These are phyloP conservation scores for Capsicum pubescens DNA, from an alignment of 257 asterid genomes.

Conservation along the genomic window DNA sequence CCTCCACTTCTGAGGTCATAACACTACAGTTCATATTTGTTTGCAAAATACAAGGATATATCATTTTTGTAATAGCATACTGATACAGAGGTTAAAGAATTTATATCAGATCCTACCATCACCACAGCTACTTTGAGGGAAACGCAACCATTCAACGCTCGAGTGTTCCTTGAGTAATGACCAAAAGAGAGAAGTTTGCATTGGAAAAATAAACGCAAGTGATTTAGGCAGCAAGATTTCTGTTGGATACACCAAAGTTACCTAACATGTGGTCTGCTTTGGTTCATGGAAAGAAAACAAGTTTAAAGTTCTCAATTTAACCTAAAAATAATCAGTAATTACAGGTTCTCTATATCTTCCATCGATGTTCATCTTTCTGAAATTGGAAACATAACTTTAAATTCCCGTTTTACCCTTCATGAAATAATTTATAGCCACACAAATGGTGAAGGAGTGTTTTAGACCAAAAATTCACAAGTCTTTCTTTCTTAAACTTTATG, in stretches of 20 bases:
- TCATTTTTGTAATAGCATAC: conserved; percentile 1
- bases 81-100: neutral
- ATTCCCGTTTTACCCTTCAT: too few relatives aligned
- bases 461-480: too few relatives aligned
- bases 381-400: too few relatives aligned
- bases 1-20: neutral
- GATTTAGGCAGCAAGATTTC: neutral
- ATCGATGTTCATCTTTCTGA: neutral
- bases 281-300: neutral
- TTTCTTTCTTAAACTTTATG: too few relatives aligned
- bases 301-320: neutral
- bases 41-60: neutral
- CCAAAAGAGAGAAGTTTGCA: conserved; percentile 7
- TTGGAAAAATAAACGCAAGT: conserved; percentile 15
- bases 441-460: too few relatives aligned
- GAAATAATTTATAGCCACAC: too few relatives aligned
- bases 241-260: neutral
- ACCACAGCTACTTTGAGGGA: neutral
- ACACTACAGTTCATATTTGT: neutral
- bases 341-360: neutral
- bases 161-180: conserved; percentile 18
- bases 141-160: neutral
- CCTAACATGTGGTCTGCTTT: conserved; percentile 4
- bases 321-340: neutral
- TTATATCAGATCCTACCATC: neutral